Conservation (phyloP, 305 asterid genomes). For the Solanum aculeatissimum region DNA sequence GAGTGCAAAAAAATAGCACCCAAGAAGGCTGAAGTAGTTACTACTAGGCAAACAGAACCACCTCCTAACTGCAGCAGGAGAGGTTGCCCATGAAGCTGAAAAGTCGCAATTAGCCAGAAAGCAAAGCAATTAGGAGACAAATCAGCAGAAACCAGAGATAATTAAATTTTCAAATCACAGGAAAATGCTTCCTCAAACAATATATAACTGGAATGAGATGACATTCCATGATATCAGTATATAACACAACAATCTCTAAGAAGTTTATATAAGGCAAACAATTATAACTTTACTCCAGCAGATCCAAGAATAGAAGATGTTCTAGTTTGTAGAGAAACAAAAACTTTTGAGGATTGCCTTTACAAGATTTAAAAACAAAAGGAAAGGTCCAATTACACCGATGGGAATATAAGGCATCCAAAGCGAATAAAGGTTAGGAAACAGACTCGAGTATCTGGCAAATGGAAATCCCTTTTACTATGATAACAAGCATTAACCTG, state of each 20-base stretch:
- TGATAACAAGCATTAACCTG: background rate
- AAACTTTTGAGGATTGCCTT: constrained; percentile 1
- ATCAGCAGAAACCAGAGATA: background rate
- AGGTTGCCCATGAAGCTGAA: background rate
- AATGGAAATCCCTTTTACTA: background rate
- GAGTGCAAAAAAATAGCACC: too few relatives aligned
- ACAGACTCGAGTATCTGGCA: background rate
- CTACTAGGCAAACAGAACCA: background rate
- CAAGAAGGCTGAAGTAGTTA: too few relatives aligned
- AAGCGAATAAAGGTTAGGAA: background rate
- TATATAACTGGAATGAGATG: background rate
- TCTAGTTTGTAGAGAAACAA: background rate
- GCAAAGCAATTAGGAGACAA: background rate
- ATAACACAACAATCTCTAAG: background rate
- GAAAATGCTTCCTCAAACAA: background rate
- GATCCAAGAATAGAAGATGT: background rate
- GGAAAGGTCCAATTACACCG: background rate
- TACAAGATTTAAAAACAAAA: background rate
- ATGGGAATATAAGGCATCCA: background rate
- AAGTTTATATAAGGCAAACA: background rate
- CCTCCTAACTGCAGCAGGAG: background rate
- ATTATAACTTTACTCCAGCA: background rate
- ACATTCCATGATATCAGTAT: background rate
- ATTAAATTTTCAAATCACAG: background rate
- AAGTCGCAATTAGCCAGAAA: background rate